A percentile compares a stretch with the other conserved stretches of the same genome.
Conservation (phyloP, 352 stramenopile genomes). For the Pythium diclinum region DNA sequence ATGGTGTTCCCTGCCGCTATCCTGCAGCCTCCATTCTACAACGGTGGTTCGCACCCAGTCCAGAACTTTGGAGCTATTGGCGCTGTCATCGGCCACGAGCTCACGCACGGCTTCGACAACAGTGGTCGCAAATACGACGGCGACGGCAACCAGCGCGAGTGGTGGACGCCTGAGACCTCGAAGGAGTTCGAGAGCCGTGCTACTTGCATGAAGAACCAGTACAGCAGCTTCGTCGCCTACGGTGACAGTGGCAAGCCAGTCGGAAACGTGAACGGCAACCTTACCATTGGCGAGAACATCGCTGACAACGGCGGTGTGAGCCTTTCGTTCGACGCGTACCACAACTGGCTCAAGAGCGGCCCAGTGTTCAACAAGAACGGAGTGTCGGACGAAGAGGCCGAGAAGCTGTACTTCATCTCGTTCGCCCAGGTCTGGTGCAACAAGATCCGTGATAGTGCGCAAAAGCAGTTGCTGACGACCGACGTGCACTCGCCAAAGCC, state of each 20-base stretch:
- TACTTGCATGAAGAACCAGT: conserved; percentile 54
- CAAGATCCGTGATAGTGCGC: conserved; percentile 39
- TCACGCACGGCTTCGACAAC: conserved; percentile 93
- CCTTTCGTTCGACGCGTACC: conserved; percentile 59
- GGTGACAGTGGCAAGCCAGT: conserved; percentile 38
- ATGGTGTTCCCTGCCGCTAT: conserved; percentile 94
- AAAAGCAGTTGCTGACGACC: conserved; percentile 33
- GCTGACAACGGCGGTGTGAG: conserved; percentile 66
- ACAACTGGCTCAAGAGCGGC: conserved; percentile 24
- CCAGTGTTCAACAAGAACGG: conserved; percentile 5
- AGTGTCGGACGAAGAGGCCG: conserved; percentile 22
- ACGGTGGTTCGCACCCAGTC: conserved; percentile 64
- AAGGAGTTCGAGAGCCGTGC: conserved; percentile 65
- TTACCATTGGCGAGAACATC: conserved; percentile 75
- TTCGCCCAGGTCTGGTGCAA: conserved; percentile 65
- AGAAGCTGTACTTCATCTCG: conserved; percentile 57
- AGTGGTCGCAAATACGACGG: conserved; percentile 83
- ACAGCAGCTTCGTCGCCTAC: conserved; percentile 24
- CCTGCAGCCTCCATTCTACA: conserved; percentile 91
- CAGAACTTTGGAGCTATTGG: conserved; percentile 92
- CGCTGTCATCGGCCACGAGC: conserved; percentile 91
- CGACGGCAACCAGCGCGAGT: conserved; percentile 87
- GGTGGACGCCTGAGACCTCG: conserved; percentile 83
- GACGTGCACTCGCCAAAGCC: conserved; percentile 46
- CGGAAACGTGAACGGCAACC: conserved; percentile 50